A percentile compares a stretch with the other conserved stretches of the same genome.
Conservation (phyloP, 192 early-diverging fungal genomes). For the Allomyces macrogynus region DNA sequence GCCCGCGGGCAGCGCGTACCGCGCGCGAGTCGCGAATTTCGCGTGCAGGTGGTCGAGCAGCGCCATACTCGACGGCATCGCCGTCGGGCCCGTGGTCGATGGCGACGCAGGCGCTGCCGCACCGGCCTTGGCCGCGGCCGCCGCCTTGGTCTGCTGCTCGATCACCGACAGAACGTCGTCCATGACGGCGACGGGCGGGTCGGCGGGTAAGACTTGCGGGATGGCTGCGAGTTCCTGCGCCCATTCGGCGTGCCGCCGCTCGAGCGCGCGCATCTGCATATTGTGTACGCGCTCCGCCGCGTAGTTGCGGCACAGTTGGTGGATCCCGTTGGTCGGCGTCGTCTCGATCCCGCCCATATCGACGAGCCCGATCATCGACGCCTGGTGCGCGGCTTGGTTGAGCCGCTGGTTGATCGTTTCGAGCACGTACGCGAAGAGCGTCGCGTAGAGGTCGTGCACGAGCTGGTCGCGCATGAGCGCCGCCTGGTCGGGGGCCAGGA, state of each 20-base stretch:
- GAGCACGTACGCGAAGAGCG: slow-evolving; percentile 63
- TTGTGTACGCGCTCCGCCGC: slow-evolving; percentile 58
- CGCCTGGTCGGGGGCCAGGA: slow-evolving; percentile 53
- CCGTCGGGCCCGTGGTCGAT: neutral
- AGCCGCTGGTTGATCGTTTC: slow-evolving; percentile 66
- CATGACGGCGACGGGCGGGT: no score
- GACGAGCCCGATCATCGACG: slow-evolving; percentile 38
- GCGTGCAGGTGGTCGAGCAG: neutral
- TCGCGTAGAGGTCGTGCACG: slow-evolving; percentile 57
- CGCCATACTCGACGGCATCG: no score
- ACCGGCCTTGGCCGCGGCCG: neutral
- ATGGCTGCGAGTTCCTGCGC: slow-evolving; percentile 29
- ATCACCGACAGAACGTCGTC: no score
- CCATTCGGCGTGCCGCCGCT: slow-evolving; percentile 41
- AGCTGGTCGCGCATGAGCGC: slow-evolving; percentile 48
- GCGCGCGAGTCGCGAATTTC: neutral
- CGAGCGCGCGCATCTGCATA: slow-evolving; percentile 46
- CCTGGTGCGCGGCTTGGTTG: slow-evolving; percentile 30
- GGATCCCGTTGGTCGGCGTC: neutral
- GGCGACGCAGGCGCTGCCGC: neutral
- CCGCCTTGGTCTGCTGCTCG: neutral
- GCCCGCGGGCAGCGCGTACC: neutral
- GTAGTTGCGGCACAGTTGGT: slow-evolving; percentile 1
- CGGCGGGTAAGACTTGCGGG: slow-evolving; percentile 8
- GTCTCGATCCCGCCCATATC: neutral